Base-by-base conservation (phyloP, 148 eudicot genomes). In the Rhododendron ferrugineum region DNA sequence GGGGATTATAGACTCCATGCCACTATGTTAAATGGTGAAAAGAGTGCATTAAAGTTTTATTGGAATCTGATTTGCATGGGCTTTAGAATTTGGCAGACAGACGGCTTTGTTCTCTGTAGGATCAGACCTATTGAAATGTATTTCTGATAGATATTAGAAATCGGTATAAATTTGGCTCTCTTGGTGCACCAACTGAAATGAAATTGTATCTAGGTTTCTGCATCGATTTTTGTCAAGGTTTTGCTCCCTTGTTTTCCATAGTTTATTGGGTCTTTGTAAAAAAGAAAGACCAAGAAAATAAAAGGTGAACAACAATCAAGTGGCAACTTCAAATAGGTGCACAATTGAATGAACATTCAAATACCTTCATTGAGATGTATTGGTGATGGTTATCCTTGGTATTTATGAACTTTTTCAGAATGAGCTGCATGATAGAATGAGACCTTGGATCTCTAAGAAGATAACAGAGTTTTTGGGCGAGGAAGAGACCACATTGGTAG, bases 391-490 rank as follows among this genome's bases (percentile, higher is more conserved):
- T 26, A 44, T n/a, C 36, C n/a, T 83, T 81, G 62, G 75, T 26
- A 50, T 62, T 87, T 82, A 28, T 2, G 14, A 18, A 1, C 30
- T 18, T 32, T 70, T 15, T 70, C 98, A 97, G 99, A 92, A 97
- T 85, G 89, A 88, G 54, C 85, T 97, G 86, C 98, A 97, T 26
- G 98, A 93, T 79, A 91, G 91, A 90, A 92, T 97, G 95, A 95
- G 93, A 87, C 99, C 99, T 0, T 97, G 99, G 99, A 93, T 97
- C 79, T 92, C 97, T 40, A 93, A 94, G 96, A 97, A 97, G 92
- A 93, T 97, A n/a, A 90, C 92, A 0, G 99, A 97, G 84, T 97
- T 91, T 88, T 78, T 95, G 86, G 99, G 99, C 34, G 98, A 94
- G 86, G 99, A 97, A 88, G 99, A 97, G 86, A 87, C 88, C 18